Base-by-base conservation (phyloP, 23 red algal genomes). In the Pyropia haitanensis region DNA sequence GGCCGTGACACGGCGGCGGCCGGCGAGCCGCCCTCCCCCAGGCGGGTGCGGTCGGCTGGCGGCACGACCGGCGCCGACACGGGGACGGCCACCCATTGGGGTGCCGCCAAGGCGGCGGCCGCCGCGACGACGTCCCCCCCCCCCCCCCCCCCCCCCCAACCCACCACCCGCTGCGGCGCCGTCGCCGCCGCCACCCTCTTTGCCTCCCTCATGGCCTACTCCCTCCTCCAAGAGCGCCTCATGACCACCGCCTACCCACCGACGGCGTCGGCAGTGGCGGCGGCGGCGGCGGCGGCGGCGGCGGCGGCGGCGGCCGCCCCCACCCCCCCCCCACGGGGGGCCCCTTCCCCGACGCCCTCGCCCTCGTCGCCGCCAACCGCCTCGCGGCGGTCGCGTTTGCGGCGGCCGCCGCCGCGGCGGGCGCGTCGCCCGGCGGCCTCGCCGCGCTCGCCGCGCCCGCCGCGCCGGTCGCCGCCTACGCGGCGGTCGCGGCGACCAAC, bases 311-410 rank as follows among this genome's bases (percentile, higher is more conserved):
- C 30, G 30, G 30, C 30, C 30, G 30, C 30, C 30, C 2, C 2
- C 5, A 5, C 30, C 30, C 30, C 30, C 30, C 30, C 30, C 2
- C 30, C 30, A 2, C 30, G 30, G 39, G 10, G 39, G 39, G 39
- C 39, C 10, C 39, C 61, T 95, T 95, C 60, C 58, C 46, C 19
- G 44, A 85, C 65, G 80, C 79, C 54, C 63, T 95, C 19, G 86
- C 86, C 58, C 65, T 95, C n/a, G 89, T 95, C 16, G 57, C 86
- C 7, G 70, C 71, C 24, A 95, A 95, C 64, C 80, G 89, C 15
- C 17, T 95, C 53, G 55, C 71, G 24, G 89, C 89, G 2, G 75
- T 65, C 28, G 24, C 80, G n/a, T 19, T 80, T 16, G 79, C 89
- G 16, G 64, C 55, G 23, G 53, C 61, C 16, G 39, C 39, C 39